Evolutionary conservation across 192 early-diverging fungal species (phyloP).

Genomic region (Entomortierella parvispora): DNA sequence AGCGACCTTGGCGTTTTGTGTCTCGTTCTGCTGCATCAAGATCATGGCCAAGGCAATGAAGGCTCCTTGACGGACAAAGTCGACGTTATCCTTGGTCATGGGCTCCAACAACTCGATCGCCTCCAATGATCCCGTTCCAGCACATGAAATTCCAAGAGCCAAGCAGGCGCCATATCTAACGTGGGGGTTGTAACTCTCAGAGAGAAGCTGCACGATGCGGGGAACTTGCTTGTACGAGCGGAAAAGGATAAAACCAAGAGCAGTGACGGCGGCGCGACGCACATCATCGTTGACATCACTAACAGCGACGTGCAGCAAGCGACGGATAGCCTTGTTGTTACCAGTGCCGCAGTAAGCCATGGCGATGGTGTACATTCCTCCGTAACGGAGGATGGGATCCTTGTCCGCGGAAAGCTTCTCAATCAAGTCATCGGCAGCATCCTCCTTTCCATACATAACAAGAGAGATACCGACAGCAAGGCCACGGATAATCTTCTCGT

Average conservation of each 20-base stretch:
- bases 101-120: constrained; percentile 96
- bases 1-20: constrained; percentile 79
- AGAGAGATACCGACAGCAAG: constrained; percentile 93
- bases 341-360: constrained; percentile 99
- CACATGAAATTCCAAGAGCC: constrained; percentile 97
- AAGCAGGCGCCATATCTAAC: constrained; percentile 97
- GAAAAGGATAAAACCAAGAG: constrained; percentile 95
- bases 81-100: constrained; percentile 96
- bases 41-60: constrained; percentile 96
- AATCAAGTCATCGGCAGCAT: constrained; percentile 92
- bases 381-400: constrained; percentile 95
- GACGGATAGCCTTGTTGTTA: constrained; percentile 95
- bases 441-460: constrained; percentile 98
- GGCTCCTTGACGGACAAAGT: constrained; percentile 98
- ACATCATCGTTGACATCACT: constrained; percentile 99
- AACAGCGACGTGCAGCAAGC: constrained; percentile 96
- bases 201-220: constrained; percentile 95
- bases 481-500: constrained; percentile 99
- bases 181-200: constrained; percentile 99
- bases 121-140: constrained; percentile 91
- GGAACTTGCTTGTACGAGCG: constrained; percentile 96
- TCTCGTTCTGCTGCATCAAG: constrained; percentile 95
- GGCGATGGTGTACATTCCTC: constrained; percentile 96
- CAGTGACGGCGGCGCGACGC: constrained; percentile 97
- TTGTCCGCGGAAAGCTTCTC: constrained; percentile 89